Evolutionary conservation across 1,284 basidiomycete genomes (phyloP).

Genomic region (Boletus smithii): DNA sequence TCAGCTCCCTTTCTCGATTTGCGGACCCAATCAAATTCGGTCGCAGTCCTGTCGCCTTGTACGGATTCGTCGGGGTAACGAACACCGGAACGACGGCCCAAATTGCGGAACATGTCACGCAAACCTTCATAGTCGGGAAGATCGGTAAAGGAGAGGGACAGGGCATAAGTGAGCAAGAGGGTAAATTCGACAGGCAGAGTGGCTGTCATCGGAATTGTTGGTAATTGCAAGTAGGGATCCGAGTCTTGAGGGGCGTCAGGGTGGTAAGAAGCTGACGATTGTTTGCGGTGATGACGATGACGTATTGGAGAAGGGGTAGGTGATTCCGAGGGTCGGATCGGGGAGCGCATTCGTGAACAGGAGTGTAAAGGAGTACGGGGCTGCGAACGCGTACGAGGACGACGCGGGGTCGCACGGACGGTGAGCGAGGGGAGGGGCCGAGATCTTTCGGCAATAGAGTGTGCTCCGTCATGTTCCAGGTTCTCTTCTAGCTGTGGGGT

Average conservation of each 20-base stretch:
- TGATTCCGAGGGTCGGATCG: background rate
- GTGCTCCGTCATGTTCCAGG: constrained; percentile 10
- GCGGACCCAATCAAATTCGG: constrained; percentile 30
- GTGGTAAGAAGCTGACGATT: constrained; percentile 22
- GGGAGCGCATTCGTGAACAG: constrained; percentile 10
- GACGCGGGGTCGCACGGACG: constrained; percentile 12
- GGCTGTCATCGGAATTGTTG: constrained; percentile 60
- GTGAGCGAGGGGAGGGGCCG: constrained; percentile 10
- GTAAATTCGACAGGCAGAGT: constrained; percentile 88
- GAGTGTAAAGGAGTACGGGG: constrained; percentile 19
- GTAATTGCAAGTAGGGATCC: constrained; percentile 6
- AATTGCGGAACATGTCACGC: constrained; percentile 72
- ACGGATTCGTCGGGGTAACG: constrained; percentile 49
- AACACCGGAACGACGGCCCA: constrained; percentile 51
- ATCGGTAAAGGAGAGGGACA: constrained; percentile 86
- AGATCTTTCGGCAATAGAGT: constrained; percentile 20
- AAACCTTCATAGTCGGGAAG: constrained; percentile 88
- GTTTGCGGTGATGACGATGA: constrained; percentile 15
- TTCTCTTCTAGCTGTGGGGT: constrained; percentile 10
- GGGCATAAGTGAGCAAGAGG: constrained; percentile 81
- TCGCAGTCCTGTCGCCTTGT: constrained; percentile 39
- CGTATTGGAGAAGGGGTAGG: constrained; percentile 18
- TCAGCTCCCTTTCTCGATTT: constrained; percentile 15
- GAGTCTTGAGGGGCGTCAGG: constrained; percentile 14
- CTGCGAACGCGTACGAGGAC: constrained; percentile 18